Base-by-base conservation (phyloP, 148 eudicot species). In the Silene latifolia region DNA sequence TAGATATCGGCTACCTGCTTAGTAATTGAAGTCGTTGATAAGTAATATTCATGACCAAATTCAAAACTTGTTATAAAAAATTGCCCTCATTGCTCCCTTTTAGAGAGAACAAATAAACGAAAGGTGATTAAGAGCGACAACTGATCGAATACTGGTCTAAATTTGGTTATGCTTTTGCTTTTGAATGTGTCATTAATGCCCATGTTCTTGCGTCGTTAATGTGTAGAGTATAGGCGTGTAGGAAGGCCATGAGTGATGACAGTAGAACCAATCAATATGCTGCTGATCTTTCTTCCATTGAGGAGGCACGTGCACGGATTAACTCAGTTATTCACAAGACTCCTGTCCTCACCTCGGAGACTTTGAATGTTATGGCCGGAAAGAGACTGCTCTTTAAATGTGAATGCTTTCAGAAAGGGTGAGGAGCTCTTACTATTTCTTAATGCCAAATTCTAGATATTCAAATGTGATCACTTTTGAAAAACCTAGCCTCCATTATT, bases 391-490 rank as follows among this genome's bases (percentile, higher is more conserved):
- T 81, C 42, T 95, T 95, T 67, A 95, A 95, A 82, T 95, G 99
- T 83, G 99, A 95, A 87, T 88, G 97, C 72, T 95, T 95, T 74
- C 99, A 95, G 73, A 95, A 92, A 79, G 99, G 99, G 97, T 95
- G 79, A 85, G 93, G 72, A 25, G 4, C 75, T 27, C 12, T 21
- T 11, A 27, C n/a, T 35, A 39, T 35, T 62, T 58, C 9, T 59
- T 10, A 10, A 32, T 66, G 53, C 54, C 27, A 11, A 13, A 29
- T 14, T 18, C 19, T 18, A n/a, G n/a, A n/a, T n/a, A n/a, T n/a
- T n/a, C n/a, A n/a, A n/a, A n/a, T n/a, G n/a, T n/a, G n/a, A n/a
- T n/a, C n/a, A n/a, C n/a, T n/a, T n/a, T n/a, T n/a, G n/a, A n/a
- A n/a, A n/a, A n/a, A n/a, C n/a, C n/a, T n/a, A n/a, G n/a, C n/a